phyloP scores from a whole-genome alignment of 345 rosid species.

The Reutealis trisperma region DNA sequence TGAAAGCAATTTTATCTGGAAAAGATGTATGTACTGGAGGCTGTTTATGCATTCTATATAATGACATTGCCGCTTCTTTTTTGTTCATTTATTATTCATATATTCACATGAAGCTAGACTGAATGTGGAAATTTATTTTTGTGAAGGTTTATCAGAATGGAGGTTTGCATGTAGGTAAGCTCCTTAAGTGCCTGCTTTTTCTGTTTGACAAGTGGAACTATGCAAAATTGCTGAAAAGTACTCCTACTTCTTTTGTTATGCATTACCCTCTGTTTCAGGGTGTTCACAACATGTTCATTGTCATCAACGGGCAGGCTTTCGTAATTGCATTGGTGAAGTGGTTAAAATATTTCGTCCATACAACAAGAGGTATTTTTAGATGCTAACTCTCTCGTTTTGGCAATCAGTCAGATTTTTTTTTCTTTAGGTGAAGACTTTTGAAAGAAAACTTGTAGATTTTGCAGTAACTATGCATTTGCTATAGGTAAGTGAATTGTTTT shows the following conservation, averaged over 20 bases:
- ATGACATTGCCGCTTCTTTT: conserved; percentile 9
- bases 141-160: conserved; percentile 58
- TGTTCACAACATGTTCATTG: conserved; percentile 35
- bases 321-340: conserved; percentile 73
- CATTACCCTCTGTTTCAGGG: conserved; percentile 40
- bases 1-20: conserved; percentile 48
- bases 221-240: background rate
- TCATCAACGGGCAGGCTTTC: conserved; percentile 25
- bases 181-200: conserved; percentile 7
- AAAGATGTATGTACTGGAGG: conserved; percentile 41
- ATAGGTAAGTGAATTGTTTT: background rate
- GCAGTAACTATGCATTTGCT: background rate
- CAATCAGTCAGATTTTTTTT: conserved; percentile 6
- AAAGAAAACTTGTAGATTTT: background rate
- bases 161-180: conserved; percentile 52
- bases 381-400: background rate
- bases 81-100: background rate
- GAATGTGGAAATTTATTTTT: conserved; percentile 23
- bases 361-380: conserved; percentile 47
- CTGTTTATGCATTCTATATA: background rate
- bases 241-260: background rate
- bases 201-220: background rate
- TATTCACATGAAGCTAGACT: conserved; percentile 25
- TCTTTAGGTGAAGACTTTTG: background rate
- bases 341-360: conserved; percentile 49